Base-by-base conservation (phyloP, 768 basidiomycete genomes). In the Lentinula edodes region DNA sequence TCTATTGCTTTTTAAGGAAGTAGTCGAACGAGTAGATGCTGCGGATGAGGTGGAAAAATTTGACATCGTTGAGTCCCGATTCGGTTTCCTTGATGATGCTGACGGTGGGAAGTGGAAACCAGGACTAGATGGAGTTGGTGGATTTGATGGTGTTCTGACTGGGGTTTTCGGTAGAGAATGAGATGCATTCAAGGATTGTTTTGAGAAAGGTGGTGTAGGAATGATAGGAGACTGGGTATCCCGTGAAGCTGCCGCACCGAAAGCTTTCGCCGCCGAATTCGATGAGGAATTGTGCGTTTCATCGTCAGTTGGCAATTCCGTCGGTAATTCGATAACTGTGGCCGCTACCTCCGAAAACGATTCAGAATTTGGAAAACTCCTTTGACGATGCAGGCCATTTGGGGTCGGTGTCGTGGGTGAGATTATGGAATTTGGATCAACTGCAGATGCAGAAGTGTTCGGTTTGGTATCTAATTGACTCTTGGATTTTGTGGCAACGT, bases 331-430 rank as follows among this genome's bases (percentile, higher is more conserved):
- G 15, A 54, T 54, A 3, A 54, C 20, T 9, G 55, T 3, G 43
- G 41, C 41, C 23, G 8, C 28, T 48, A 20, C 46, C 52, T 13
- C 38, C 34, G 28, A 34, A 23, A 53, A 16, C 5, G 52, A 35
- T 13, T 52, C 51, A n/a, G 51, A 52, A 12, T 50, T 50, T 50
- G 48, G 23, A 34, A 35, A 35, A 35, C 51, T 52, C n/a, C 20
- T 52, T n/a, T 34, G 51, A 13, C 34, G 51, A 35, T 52, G 34
- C 1, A 52, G 46, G 15, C 46, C 45, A 32, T 56, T 41, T 28
- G 58, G 58, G 28, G 58, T 59, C 15, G 58, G 58, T 20, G 58
- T 59, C 28, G 58, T 59, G 10, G 58, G 58, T 15, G 58, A 48
- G 13, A 59, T 34, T 18, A 59, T 38, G 18, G 34, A 46, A 10